These are phyloP conservation scores for Diaporthe australafricana DNA, from an alignment of 2,329 filamentous ascomycete genomes.

Conservation along the genomic window DNA sequence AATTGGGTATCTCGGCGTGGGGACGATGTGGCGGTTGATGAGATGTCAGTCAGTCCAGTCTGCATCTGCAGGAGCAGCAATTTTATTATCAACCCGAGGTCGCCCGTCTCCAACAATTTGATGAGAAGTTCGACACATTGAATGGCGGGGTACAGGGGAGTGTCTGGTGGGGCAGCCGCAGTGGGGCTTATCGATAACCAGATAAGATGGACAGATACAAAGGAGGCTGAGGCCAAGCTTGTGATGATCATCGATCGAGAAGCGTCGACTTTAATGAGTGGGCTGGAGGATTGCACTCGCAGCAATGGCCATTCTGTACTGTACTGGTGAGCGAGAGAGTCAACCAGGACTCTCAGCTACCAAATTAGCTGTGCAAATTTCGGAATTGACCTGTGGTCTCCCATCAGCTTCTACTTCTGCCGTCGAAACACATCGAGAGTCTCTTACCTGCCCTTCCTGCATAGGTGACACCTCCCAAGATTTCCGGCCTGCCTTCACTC, in stretches of 20 bases:
- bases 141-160: slow-evolving; percentile 31
- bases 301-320: not conserved
- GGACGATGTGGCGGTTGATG: not conserved
- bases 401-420: not conserved
- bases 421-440: not conserved
- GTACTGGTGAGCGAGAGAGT: not conserved
- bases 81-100: not conserved
- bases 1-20: not conserved
- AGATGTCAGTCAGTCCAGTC: not conserved
- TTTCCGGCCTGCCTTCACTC: not conserved
- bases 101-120: slow-evolving; percentile 21
- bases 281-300: not conserved
- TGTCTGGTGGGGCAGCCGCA: slow-evolving; percentile 4
- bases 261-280: too few species aligned
- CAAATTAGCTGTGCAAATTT: not conserved
- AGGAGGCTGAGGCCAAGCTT: not conserved
- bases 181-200: slow-evolving; percentile 26
- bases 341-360: not conserved
- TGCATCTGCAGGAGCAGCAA: not conserved
- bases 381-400: not conserved
- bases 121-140: slow-evolving; percentile 23
- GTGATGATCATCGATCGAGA: too few species aligned
- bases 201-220: not conserved
- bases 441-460: not conserved
- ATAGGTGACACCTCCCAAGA: not conserved